A percentile compares a stretch with the other conserved stretches of the same genome.
phyloP scores from a whole-genome alignment of 2,329 filamentous ascomycete genomes.

The Beauveria scarabaeidicola region DNA sequence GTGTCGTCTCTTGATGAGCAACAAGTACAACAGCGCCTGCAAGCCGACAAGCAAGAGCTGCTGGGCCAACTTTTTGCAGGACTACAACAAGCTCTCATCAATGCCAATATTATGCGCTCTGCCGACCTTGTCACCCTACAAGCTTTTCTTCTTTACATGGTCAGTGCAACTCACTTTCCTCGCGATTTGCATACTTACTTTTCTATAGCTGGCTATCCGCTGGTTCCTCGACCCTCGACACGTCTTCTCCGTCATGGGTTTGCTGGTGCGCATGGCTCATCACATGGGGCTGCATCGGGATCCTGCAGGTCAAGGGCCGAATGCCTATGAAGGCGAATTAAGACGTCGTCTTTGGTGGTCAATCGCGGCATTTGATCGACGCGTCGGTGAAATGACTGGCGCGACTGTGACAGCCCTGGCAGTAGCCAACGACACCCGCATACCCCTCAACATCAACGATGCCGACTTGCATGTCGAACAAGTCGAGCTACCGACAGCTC shows the following conservation, averaged over 20 bases:
- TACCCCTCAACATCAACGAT: conserved; percentile 55
- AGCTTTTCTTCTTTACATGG: conserved; percentile 58
- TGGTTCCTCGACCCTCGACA: conserved; percentile 50
- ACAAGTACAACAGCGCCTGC: conserved; percentile 46
- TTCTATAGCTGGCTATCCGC: conserved; percentile 34
- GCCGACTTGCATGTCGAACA: conserved; percentile 49
- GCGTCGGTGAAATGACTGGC: conserved; percentile 58
- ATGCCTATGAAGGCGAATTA: conserved; percentile 58
- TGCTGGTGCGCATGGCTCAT: conserved; percentile 59
- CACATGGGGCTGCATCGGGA: conserved; percentile 62
- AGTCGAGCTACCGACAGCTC: conserved; percentile 42
- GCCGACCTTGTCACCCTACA: conserved; percentile 59
- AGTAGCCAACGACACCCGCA: conserved; percentile 43
- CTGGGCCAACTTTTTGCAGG: conserved; percentile 47
- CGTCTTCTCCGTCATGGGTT: conserved; percentile 44
- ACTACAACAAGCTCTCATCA: conserved; percentile 56
- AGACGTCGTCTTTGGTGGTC: conserved; percentile 69
- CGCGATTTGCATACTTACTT: conserved; percentile 1
- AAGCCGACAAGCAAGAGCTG: conserved; percentile 42
- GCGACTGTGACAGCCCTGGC: conserved; percentile 49
- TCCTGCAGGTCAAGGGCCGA: conserved; percentile 40
- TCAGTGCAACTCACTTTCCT: conserved; percentile 20
- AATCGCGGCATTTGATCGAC: conserved; percentile 58
- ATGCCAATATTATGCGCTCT: conserved; percentile 57
- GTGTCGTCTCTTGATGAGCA: conserved; percentile 49